Percentiles rank a stretch among this genome's conserved stretches.
Evolutionary conservation across 2,329 filamentous ascomycete genomes (phyloP).

Genomic region (Ophiostoma sp.): DNA sequence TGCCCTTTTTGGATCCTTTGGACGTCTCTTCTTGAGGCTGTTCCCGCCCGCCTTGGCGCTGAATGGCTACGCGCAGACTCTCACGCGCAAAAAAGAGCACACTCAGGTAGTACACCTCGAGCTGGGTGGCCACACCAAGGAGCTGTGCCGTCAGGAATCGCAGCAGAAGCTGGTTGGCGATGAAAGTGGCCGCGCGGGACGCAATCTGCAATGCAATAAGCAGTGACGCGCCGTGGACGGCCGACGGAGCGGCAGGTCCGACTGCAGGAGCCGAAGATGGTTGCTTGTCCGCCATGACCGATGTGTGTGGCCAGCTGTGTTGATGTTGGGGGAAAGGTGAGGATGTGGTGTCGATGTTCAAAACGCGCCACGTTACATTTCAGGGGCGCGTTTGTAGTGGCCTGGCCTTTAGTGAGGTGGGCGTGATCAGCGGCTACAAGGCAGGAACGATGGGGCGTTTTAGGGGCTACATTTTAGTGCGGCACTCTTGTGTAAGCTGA

Average conservation of each 20-base stretch:
- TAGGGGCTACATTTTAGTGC: not conserved
- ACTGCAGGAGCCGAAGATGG: not conserved
- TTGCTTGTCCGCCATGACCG: conserved; percentile 17
- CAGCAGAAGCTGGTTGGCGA: conserved; percentile 87
- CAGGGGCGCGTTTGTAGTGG: conserved; percentile 8
- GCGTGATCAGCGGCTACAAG: not conserved
- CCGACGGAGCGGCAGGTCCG: conserved; percentile 18
- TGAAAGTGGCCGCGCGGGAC: conserved; percentile 86
- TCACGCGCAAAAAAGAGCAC: conserved; percentile 95
- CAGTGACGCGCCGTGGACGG: conserved; percentile 71
- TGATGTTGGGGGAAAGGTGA: too few relatives aligned
- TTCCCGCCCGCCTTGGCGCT: conserved; percentile 60
- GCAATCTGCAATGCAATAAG: conserved; percentile 84
- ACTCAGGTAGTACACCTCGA: conserved; percentile 90
- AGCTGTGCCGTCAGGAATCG: conserved; percentile 83
- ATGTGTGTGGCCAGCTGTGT: not conserved
- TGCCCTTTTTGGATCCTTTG: not conserved
- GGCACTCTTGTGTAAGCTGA: conserved; percentile 5
- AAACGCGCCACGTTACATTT: conserved; percentile 17
- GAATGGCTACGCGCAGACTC: conserved; percentile 85
- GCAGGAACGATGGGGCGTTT: not conserved
- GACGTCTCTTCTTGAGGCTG: not conserved
- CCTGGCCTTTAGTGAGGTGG: not conserved
- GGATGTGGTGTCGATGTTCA: not conserved
- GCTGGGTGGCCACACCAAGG: conserved; percentile 81